Evolutionary conservation across 2,329 filamentous ascomycete species (phyloP).

Genomic region (Chaetomium strumarium): DNA sequence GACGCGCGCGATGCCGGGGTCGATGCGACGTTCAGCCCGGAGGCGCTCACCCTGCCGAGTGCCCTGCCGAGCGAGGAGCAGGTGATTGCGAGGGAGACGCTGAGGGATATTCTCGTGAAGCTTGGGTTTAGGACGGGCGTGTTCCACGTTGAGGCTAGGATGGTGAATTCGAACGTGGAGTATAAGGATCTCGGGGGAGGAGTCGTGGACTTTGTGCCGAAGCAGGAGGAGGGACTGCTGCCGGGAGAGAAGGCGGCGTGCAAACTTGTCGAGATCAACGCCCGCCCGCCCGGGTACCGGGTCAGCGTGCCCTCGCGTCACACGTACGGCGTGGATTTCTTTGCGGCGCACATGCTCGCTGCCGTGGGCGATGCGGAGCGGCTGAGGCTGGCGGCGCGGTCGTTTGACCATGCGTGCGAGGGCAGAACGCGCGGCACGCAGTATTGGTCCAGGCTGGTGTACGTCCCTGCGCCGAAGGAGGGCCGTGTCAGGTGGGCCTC

Average conservation of each 20-base stretch:
- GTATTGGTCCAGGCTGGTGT: slow-evolving; percentile 23
- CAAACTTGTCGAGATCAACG: slow-evolving; percentile 25
- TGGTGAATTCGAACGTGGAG: slow-evolving; percentile 18
- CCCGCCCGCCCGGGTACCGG: slow-evolving; percentile 23
- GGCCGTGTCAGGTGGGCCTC: slow-evolving; percentile 12
- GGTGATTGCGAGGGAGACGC: slow-evolving; percentile 14
- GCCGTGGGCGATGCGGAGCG: slow-evolving; percentile 17
- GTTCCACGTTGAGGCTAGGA: slow-evolving; percentile 24
- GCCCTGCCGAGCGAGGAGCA: slow-evolving; percentile 20
- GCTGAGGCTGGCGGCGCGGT: slow-evolving; percentile 12
- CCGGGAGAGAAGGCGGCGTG: slow-evolving; percentile 1
- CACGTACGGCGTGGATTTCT: slow-evolving; percentile 26
- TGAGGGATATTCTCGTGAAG: slow-evolving; percentile 20
- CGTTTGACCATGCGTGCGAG: slow-evolving; percentile 13
- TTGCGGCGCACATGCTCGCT: slow-evolving; percentile 24
- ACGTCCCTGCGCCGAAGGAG: slow-evolving; percentile 20
- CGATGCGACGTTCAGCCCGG: slow-evolving; percentile 23
- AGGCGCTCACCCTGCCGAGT: slow-evolving; percentile 22
- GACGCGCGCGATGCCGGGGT: slow-evolving; percentile 18
- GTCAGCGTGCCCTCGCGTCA: slow-evolving; percentile 22
- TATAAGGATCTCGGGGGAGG: slow-evolving; percentile 14
- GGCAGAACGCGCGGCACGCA: slow-evolving; percentile 14
- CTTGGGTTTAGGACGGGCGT: slow-evolving; percentile 23
- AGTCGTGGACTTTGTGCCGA: slow-evolving; percentile 17
- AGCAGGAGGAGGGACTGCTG: not conserved